Evolutionary conservation across 306 rosid genomes (phyloP).

Genomic region (Trichosanthes truncata): DNA sequence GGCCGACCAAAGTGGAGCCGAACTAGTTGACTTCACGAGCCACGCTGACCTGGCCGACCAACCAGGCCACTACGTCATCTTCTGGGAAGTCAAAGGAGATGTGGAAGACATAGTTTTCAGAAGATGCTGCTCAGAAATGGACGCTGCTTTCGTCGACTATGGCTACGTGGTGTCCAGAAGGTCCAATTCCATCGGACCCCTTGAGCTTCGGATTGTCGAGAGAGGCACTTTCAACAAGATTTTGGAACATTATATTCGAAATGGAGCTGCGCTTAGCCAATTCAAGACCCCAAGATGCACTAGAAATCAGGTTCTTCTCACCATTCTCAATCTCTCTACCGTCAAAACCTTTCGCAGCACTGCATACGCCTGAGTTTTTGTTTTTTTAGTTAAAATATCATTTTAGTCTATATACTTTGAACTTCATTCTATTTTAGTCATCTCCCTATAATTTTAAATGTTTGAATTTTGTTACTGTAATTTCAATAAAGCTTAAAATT

Average conservation of each 20-base stretch:
- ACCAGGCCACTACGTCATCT: slow-evolving; percentile 71
- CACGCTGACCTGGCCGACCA: slow-evolving; percentile 35
- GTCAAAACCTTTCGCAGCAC: slow-evolving; percentile 38
- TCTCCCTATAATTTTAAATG: too few relatives aligned
- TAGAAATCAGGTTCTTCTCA: slow-evolving; percentile 32
- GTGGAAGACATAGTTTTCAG: slow-evolving; percentile 36
- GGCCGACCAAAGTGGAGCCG: slow-evolving; percentile 28
- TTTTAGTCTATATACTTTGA: too few relatives aligned
- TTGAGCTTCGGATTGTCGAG: slow-evolving; percentile 59
- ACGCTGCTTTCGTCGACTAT: slow-evolving; percentile 56
- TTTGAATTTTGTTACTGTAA: too few relatives aligned
- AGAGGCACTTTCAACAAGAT: slow-evolving; percentile 70
- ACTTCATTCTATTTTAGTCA: too few relatives aligned
- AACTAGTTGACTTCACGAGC: slow-evolving; percentile 76
- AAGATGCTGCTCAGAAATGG: slow-evolving; percentile 69
- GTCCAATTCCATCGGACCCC: slow-evolving; percentile 63
- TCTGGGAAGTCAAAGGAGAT: slow-evolving; percentile 82
- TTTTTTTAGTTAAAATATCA: too few relatives aligned
- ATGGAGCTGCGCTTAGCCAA: slow-evolving; percentile 70
- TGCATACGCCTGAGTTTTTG: slow-evolving; percentile 22
- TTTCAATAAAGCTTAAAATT: too few relatives aligned
- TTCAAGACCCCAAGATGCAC: slow-evolving; percentile 96
- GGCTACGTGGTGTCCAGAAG: slow-evolving; percentile 80
- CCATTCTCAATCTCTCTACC: slow-evolving; percentile 42
- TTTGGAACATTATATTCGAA: slow-evolving; percentile 50